Evolutionary conservation across 2,329 filamentous ascomycete genomes (phyloP), one percentile per base, ranked within the genome.

Genomic region (Aspergillus texensis): DNA sequence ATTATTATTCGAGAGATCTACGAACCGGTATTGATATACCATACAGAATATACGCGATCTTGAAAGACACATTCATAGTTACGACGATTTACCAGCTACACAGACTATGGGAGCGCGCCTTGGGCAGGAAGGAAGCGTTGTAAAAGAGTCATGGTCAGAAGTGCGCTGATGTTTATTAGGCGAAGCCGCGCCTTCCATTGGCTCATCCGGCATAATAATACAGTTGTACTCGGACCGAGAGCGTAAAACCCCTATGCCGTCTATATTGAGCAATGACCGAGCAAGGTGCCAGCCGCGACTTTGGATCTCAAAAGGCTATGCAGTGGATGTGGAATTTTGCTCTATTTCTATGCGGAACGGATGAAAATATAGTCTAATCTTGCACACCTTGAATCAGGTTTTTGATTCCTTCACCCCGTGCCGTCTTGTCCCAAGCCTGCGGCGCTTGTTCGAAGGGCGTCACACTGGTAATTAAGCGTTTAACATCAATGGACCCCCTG

Each of bases 361-460:
- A 16, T 26, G 19, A 26, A 5, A 6, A 16, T 41, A 19, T 4
- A 1, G 2, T n/a, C 34, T 60, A 53, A 14, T 60, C 58, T 28
- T 21, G 46, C 9, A 65, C 61, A 3, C 68, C 69, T 19, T 64
- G 61, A 62, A 72, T 71, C 53, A 72, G 56, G 1, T 66, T 70
- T 61, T 73, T 72, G n/a, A 68, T 67, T 3, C 66, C 67, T 36
- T 72, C 57, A 0, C 66, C 69, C n/a, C 60, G 57, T 24, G 54
- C 65, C 6, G 64, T 69, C 41, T 62, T 72, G 62, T 77, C 72
- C 74, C 72, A 79, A 19, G 77, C 77, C 28, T 77, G 67, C 16
- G 71, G 65, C 5, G 72, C 71, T n/a, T 72, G 65, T 53, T 79
- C 73, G 61, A 78, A 77, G 0, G 70, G 68, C 45, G 74, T 71